phyloP scores from a whole-genome alignment of 2,329 filamentous ascomycete species.

The Colletotrichum eleusines region DNA sequence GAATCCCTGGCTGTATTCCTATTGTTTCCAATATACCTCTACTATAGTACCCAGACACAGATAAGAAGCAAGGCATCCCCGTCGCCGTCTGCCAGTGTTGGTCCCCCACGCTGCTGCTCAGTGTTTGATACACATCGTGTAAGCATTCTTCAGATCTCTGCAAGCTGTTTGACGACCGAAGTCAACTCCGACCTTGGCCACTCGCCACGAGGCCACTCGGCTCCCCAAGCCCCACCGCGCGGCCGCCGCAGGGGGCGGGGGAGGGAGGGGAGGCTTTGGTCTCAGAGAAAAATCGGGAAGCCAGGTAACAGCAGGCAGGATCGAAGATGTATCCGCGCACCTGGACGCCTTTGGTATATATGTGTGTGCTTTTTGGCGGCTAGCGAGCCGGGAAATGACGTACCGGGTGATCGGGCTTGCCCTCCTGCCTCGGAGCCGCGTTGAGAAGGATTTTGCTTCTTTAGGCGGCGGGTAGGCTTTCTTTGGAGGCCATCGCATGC shows the following conservation, averaged over 20 bases:
- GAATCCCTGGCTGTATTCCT: not conserved
- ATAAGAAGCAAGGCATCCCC: not conserved
- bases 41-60: not conserved
- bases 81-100: not conserved
- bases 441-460: not conserved
- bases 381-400: slow-evolving; percentile 19
- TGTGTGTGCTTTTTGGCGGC: slow-evolving; percentile 9
- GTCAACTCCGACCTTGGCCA: not conserved
- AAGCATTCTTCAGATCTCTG: not conserved
- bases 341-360: not conserved
- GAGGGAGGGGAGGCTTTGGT: too few species aligned
- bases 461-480: not conserved
- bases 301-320: slow-evolving; percentile 1
- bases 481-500: not conserved
- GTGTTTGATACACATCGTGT: not conserved
- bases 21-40: not conserved
- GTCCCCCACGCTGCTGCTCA: not conserved
- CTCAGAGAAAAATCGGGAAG: not conserved
- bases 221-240: not conserved
- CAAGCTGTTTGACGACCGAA: not conserved
- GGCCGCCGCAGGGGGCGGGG: not conserved
- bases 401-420: slow-evolving; percentile 5
- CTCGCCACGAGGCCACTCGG: not conserved
- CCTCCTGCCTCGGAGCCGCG: not conserved
- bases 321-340: not conserved